Base-by-base conservation (phyloP, 805 yeast genomes). In the Soucietia sequanensis region DNA sequence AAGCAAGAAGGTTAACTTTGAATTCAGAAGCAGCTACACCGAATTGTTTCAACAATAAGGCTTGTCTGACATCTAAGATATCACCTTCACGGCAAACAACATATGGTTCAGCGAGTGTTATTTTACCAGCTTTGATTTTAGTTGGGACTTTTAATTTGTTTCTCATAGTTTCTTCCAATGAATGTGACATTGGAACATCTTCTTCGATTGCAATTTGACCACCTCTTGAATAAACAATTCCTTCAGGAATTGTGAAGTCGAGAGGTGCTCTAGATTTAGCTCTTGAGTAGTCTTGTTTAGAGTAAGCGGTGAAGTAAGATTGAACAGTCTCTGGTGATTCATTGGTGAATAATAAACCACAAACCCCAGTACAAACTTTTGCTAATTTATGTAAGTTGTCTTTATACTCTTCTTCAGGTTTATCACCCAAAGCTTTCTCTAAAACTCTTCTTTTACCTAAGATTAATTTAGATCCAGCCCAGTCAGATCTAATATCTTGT, bases 181-280 rank as follows among this genome's bases (percentile, higher is more conserved):
- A 88, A 59, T 93, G 99, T 9, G 95, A 83, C 85, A 93, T 81
- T 49, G 97, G 96, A 14, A 93, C 89, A 61, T 93, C 99, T 46
- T 93, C 98, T 56, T 89, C 97, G 16, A 59, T 65, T 20, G 96
- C 74, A 33, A 90, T 68, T 64, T 87, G 95, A 15, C 99, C 99
- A 52, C 96, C 99, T 58, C 96, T 82, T 14, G 98, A 86, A 61
- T 88, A 90, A 6, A 93, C 82, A 34, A 88, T 75, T 31, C 99
- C 99, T 41, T 73, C 88, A 19, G 99, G 98, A 37, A 93, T 74
- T 4, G 78, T 75, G 64, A 93, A 90, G 33, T 84, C 78, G 41
- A 91, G 68, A 37, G 98, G 95, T 9, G 96, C 75, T 48, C 62
- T 79, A 24, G 88, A 74, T 44, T 95, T 95, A 20, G 97, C 90